These are phyloP conservation scores for Brassica carinata DNA, from an alignment of 345 rosid genomes.

Conservation along the genomic window DNA sequence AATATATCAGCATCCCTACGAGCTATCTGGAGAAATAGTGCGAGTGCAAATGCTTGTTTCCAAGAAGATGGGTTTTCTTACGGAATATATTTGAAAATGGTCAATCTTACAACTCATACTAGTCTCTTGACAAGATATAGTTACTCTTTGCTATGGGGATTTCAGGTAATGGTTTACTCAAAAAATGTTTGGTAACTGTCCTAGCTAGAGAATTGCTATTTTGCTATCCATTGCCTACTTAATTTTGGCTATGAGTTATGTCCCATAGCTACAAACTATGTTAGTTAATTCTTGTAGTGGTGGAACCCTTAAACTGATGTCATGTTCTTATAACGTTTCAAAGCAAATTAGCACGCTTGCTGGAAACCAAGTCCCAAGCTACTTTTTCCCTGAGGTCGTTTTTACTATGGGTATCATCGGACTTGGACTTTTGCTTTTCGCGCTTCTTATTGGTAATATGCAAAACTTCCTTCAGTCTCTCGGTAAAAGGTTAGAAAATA, in stretches of 20 bases:
- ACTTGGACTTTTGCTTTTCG: not conserved
- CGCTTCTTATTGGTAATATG: not conserved
- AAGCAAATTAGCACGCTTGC: not conserved
- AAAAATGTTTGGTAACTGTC: not conserved
- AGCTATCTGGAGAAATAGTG: conserved; percentile 40
- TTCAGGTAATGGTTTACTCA: conserved; percentile 59
- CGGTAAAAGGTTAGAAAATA: not conserved
- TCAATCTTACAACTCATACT: conserved; percentile 52
- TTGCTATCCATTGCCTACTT: not conserved
- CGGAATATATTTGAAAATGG: conserved; percentile 61
- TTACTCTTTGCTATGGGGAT: conserved; percentile 89
- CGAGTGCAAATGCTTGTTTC: conserved; percentile 57
- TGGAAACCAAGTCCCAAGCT: not conserved
- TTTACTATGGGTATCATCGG: not conserved
- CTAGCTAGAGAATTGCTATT: not conserved
- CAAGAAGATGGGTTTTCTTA: conserved; percentile 43
- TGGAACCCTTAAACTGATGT: not conserved
- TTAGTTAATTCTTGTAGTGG: not conserved
- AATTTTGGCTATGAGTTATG: no score
- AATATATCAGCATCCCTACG: not conserved
- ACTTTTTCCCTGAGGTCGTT: not conserved
- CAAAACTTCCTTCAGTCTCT: not conserved
- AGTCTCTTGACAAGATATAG: conserved; percentile 59
- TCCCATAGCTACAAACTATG: not conserved
- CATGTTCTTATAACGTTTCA: not conserved